Base-by-base conservation (phyloP, 768 basidiomycete species). In the Boletus subcaerulescens region DNA sequence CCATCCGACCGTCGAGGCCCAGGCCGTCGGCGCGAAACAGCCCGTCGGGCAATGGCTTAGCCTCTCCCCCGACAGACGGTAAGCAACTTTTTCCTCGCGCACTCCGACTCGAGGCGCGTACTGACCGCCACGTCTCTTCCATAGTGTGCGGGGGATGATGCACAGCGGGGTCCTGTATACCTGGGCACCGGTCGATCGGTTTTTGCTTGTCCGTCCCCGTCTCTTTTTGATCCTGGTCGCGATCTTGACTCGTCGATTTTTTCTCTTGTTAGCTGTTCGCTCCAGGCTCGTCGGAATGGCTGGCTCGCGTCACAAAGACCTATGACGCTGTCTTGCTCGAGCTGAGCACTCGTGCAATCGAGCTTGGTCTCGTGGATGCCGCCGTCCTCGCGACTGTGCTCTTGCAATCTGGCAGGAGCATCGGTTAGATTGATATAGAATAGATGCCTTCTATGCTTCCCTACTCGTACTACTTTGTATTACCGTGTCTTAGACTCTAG, bases 351-450 rank as follows among this genome's bases (percentile, higher is more conserved):
- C 77, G 81, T 42, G 83, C 81, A 14, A 69, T 86, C 32, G 77
- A 82, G 52, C 71, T 77, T 9, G 78, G 77, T 15, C 75, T 88
- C 17, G 71, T 85, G 5, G 80, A 86, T 22, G 65, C 74, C 9
- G 68, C 74, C 53, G 63, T 86, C 26, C 73, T 81, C 11, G 83
- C 81, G 0, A 76, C 81, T 0, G 60, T 81, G 6, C 71, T 87
- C 22, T 71, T 87, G 42, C 81, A 80, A 54, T 83, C 76, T 47
- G 86, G 86, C n/a, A 79, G 77, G 52, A 81, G 74, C 67, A 81
- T 88, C 22, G 86, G 86, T 59, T 87, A 68, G 46, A 54, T 5
- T 2, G 12, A 43, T 14, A 17, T 22, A 3, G 14, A 8, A 39
- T 35, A 35, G 3, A 35, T 29, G 2, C 9, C 7, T 9, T 9